Evolutionary conservation across 768 basidiomycete species (phyloP).

Genomic region (Suillus fuscotomentosus): DNA sequence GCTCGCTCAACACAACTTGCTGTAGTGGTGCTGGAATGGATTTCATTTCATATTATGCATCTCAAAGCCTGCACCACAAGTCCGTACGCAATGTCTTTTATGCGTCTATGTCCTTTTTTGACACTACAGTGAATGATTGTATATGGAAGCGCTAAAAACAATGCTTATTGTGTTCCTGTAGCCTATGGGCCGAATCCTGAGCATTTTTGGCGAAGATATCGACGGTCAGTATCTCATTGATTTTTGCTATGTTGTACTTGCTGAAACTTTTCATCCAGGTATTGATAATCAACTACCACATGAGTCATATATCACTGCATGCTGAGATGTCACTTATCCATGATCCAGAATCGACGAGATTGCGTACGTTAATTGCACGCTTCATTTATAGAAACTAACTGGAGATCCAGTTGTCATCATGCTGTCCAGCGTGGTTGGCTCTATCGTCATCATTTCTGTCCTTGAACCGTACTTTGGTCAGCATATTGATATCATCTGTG

Average conservation of each 20-base stretch:
- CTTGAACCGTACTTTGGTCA: constrained; percentile 62
- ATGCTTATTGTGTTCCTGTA: constrained; percentile 14
- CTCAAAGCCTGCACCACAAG: constrained; percentile 58
- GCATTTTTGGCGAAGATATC: constrained; percentile 65
- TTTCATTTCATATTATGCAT: constrained; percentile 56
- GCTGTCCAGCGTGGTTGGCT: constrained; percentile 48
- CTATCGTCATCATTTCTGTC: constrained; percentile 55
- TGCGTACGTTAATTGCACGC: constrained; percentile 34
- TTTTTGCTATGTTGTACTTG: not conserved
- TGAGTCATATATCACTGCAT: constrained; percentile 22
- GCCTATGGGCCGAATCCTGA: constrained; percentile 60
- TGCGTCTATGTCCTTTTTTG: constrained; percentile 79
- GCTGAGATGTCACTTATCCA: not conserved
- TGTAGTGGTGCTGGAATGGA: constrained; percentile 53
- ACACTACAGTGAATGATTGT: constrained; percentile 49
- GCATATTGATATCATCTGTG: constrained; percentile 14
- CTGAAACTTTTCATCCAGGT: not conserved
- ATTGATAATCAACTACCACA: constrained; percentile 58
- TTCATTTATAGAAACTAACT: not conserved
- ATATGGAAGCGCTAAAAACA: not conserved
- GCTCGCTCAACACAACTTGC: not conserved
- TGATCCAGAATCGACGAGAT: constrained; percentile 49
- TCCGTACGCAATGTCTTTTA: constrained; percentile 58
- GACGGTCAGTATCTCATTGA: constrained; percentile 40
- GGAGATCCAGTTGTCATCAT: constrained; percentile 45